Percentiles rank a stretch among this genome's conserved stretches.
Evolutionary conservation across 306 rosid species (phyloP).

Genomic region (Begonia masoniana): DNA sequence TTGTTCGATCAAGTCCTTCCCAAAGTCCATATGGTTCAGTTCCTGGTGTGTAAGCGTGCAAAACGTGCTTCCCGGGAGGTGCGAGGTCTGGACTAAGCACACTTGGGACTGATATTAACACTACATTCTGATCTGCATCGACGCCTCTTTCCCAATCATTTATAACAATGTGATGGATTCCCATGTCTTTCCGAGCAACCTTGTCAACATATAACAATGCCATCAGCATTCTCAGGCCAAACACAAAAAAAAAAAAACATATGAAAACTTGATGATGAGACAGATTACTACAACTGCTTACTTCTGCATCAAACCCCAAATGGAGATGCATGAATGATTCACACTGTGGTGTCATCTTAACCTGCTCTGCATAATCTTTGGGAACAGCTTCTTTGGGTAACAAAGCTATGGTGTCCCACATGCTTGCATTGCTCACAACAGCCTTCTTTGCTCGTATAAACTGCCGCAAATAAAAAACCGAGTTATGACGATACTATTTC

Average conservation of each 20-base stretch:
- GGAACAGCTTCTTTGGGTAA: slow-evolving; percentile 57
- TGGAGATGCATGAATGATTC: slow-evolving; percentile 99
- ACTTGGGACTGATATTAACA: slow-evolving; percentile 82
- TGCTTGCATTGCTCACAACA: slow-evolving; percentile 80
- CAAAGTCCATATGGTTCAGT: slow-evolving; percentile 77
- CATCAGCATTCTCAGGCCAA: neutral
- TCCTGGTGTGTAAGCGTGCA: slow-evolving; percentile 91
- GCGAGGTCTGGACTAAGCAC: slow-evolving; percentile 71
- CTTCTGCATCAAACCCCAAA: slow-evolving; percentile 79
- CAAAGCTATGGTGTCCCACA: slow-evolving; percentile 83
- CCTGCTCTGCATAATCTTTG: slow-evolving; percentile 42
- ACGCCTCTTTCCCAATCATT: slow-evolving; percentile 94
- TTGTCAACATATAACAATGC: slow-evolving; percentile 8
- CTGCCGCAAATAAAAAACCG: slow-evolving; percentile 30
- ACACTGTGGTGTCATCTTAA: slow-evolving; percentile 50
- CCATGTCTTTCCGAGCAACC: slow-evolving; percentile 53
- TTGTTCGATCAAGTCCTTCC: slow-evolving; percentile 75
- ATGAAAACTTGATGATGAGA: neutral
- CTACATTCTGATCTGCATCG: slow-evolving; percentile 92
- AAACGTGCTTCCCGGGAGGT: slow-evolving; percentile 69
- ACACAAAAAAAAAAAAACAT: neutral
- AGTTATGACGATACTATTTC: too few species aligned
- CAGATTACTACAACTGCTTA: slow-evolving; percentile 14
- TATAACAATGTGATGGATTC: slow-evolving; percentile 90
- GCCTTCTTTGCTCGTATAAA: slow-evolving; percentile 76